Conservation (phyloP, 2,329 filamentous ascomycete genomes). For the Cyclaneusma minus region DNA sequence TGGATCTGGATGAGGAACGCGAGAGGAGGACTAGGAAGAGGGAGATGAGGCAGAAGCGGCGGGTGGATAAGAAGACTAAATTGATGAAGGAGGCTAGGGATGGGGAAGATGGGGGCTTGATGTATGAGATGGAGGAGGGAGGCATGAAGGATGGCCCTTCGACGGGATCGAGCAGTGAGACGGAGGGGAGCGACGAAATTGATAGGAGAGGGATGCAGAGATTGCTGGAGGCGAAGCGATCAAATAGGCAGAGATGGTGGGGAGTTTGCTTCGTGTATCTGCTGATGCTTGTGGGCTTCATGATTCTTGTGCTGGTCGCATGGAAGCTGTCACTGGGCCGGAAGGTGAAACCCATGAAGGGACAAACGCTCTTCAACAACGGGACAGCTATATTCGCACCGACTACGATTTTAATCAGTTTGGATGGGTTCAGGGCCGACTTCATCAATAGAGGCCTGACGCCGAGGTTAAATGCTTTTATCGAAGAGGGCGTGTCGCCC, state of each 20-base stretch:
- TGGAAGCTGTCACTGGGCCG: conserved; percentile 40
- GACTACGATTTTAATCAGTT: conserved; percentile 83
- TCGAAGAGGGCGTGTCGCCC: conserved; percentile 74
- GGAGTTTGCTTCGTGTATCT: conserved; percentile 37
- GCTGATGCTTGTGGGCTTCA: conserved; percentile 35
- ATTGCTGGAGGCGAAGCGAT: conserved; percentile 27
- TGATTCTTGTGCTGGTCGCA: conserved; percentile 37
- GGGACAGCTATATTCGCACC: conserved; percentile 80
- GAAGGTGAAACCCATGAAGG: conserved; percentile 17
- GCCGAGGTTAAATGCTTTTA: conserved; percentile 63
- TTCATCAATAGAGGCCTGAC: conserved; percentile 76
- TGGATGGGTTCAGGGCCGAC: conserved; percentile 92
- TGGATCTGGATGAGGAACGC: conserved; percentile 3
- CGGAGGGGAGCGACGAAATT: conserved; percentile 42
- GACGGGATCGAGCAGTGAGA: conserved; percentile 45
- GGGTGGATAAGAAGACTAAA: conserved; percentile 35
- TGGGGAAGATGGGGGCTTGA: conserved; percentile 59
- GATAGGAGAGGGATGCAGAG: conserved; percentile 33
- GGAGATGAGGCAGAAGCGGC: conserved; percentile 23
- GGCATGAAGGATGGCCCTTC: conserved; percentile 50
- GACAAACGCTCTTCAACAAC: conserved; percentile 43
- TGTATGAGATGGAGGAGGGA: conserved; percentile 87
- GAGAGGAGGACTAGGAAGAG: conserved; percentile 33
- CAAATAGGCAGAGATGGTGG: conserved; percentile 35
- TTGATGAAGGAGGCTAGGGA: conserved; percentile 36